Percentiles rank a stretch among this genome's conserved stretches.
phyloP scores from a whole-genome alignment of 306 rosid species.

The Corylus avellana region DNA sequence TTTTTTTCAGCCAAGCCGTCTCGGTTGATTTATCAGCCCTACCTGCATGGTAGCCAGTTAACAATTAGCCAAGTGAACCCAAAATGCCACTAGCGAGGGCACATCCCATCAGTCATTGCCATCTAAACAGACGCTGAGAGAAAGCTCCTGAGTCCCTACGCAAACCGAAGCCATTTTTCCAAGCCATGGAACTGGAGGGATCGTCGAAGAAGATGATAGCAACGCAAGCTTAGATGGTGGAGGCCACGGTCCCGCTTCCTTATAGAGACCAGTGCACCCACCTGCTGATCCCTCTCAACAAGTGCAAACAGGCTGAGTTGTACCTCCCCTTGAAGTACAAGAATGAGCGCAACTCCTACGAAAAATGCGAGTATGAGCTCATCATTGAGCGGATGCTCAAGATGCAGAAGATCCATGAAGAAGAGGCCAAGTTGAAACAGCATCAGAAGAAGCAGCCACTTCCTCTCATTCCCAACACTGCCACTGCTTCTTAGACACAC shows the following conservation, averaged over 20 bases:
- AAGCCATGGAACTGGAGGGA: slow-evolving; percentile 60
- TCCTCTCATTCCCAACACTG: slow-evolving; percentile 77
- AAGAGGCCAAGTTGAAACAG: slow-evolving; percentile 44
- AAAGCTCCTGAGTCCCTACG: background rate
- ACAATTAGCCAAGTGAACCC: too few species aligned
- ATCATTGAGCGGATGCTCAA: slow-evolving; percentile 92
- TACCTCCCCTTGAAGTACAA: slow-evolving; percentile 96
- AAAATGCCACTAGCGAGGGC: too few species aligned
- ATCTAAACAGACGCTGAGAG: background rate
- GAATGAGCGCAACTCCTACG: slow-evolving; percentile 77
- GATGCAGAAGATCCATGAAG: slow-evolving; percentile 91
- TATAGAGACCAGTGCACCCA: slow-evolving; percentile 97
- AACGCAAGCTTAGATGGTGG: slow-evolving; percentile 90
- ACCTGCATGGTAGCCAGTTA: too few species aligned
- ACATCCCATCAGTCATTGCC: too few species aligned
- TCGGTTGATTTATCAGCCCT: too few species aligned
- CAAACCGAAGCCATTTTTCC: background rate
- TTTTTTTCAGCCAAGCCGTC: too few species aligned
- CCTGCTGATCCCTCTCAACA: slow-evolving; percentile 88
- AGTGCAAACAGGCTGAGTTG: slow-evolving; percentile 80
- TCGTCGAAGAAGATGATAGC: slow-evolving; percentile 98
- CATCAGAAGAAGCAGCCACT: slow-evolving; percentile 37
- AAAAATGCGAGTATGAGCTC: slow-evolving; percentile 92
- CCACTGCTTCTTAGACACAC: slow-evolving; percentile 45
- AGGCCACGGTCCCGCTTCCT: slow-evolving; percentile 72